phyloP scores from a whole-genome alignment of 148 eudicot species.

The Amaranthus palmeri region DNA sequence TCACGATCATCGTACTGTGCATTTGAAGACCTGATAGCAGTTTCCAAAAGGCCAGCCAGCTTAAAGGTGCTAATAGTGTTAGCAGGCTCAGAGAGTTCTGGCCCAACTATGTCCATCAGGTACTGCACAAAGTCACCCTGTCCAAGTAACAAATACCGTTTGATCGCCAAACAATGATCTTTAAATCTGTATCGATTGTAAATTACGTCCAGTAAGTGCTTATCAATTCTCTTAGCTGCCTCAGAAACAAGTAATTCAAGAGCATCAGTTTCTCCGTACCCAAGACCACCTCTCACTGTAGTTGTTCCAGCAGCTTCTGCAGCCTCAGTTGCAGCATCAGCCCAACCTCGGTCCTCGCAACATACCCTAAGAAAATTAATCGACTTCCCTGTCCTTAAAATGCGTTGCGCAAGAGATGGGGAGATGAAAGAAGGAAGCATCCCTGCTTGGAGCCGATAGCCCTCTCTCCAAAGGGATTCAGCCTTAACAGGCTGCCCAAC shows the following conservation, averaged over 20 bases:
- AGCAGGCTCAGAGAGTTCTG: conserved; percentile 94
- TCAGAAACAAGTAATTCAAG: conserved; percentile 84
- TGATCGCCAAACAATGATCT: conserved; percentile 94
- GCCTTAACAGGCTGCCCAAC: conserved; percentile 85
- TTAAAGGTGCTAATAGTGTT: conserved; percentile 88
- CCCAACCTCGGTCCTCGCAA: conserved; percentile 95
- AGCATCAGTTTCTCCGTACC: conserved; percentile 96
- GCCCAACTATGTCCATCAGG: conserved; percentile 94
- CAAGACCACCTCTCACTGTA: conserved; percentile 82
- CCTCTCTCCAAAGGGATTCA: conserved; percentile 97
- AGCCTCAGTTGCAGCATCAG: conserved; percentile 93
- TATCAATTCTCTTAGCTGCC: conserved; percentile 95
- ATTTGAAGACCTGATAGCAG: conserved; percentile 87
- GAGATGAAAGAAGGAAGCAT: conserved; percentile 99
- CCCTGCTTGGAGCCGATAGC: conserved; percentile 68
- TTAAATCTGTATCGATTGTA: conserved; percentile 73
- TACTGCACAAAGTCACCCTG: conserved; percentile 99
- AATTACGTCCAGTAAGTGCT: conserved; percentile 78
- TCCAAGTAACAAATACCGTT: conserved; percentile 91
- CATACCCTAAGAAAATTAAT: conserved; percentile 94
- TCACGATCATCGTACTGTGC: conserved; percentile 92
- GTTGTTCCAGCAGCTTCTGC: conserved; percentile 94
- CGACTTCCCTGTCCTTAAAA: conserved; percentile 90
- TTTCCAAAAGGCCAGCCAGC: conserved; percentile 87
- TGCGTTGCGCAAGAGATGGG: conserved; percentile 82